phyloP scores from a whole-genome alignment of 805 yeast genomes.

The Metschnikowia koreensis region DNA sequence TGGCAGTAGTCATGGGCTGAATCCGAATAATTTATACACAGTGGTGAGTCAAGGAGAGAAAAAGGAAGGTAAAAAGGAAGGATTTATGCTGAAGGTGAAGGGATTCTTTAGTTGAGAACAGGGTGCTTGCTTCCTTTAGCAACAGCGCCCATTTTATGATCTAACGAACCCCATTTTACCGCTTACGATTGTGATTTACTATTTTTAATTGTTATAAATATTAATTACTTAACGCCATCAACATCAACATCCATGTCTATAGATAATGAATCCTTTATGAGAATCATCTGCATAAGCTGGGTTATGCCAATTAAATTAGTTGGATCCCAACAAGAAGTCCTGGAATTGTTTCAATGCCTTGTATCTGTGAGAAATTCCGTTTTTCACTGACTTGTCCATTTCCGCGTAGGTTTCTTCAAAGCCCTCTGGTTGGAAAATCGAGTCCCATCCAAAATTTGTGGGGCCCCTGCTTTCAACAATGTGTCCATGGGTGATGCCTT shows the following conservation, averaged over 20 bases:
- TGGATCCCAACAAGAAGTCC: conserved; percentile 40
- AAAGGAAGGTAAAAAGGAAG: conserved; percentile 24
- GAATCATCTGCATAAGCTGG: neutral
- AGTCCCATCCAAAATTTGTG: conserved; percentile 87
- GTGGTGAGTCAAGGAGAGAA: conserved; percentile 36
- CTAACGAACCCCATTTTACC: neutral
- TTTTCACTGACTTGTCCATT: conserved; percentile 73
- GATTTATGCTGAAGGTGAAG: conserved; percentile 48
- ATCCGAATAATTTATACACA: conserved; percentile 30
- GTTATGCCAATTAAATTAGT: neutral
- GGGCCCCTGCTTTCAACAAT: conserved; percentile 82
- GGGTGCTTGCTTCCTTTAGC: too few relatives aligned
- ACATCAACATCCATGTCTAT: neutral
- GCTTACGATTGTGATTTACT: neutral
- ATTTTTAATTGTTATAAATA: too few relatives aligned
- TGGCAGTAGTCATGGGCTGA: conserved; percentile 19
- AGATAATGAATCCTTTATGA: neutral
- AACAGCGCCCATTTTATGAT: conserved; percentile 1
- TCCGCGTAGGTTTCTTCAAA: conserved; percentile 75
- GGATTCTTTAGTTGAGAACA: conserved; percentile 29
- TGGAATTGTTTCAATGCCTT: conserved; percentile 75
- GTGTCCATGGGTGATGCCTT: conserved; percentile 77
- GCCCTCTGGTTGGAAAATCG: conserved; percentile 83
- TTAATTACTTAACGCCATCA: neutral
- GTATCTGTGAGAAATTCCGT: conserved; percentile 82